Percentiles rank a stretch among this genome's conserved stretches.
These are phyloP conservation scores for Leucogyrophana mollusca DNA, from an alignment of 768 basidiomycete genomes.

Conservation along the genomic window DNA sequence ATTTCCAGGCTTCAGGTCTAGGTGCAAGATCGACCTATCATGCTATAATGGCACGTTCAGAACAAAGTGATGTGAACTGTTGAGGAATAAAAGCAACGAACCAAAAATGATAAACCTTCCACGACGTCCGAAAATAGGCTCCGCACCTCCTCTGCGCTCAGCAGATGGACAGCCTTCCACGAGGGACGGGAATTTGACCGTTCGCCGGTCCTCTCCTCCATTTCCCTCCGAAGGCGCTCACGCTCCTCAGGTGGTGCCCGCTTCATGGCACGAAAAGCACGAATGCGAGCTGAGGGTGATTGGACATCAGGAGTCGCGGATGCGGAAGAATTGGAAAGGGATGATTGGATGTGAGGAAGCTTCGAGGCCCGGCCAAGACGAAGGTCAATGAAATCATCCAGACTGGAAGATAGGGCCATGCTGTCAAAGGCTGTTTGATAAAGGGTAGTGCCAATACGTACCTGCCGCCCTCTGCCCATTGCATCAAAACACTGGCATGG, in stretches of 20 bases:
- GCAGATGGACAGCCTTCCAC: constrained; percentile 78
- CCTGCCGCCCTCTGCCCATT: constrained; percentile 90
- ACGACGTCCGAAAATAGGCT: constrained; percentile 83
- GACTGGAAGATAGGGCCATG: constrained; percentile 32
- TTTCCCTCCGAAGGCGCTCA: constrained; percentile 55
- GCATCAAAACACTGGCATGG: constrained; percentile 86
- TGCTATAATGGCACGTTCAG: too few relatives aligned
- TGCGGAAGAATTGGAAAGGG: constrained; percentile 6
- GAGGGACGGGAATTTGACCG: constrained; percentile 27
- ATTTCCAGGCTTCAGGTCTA: constrained; percentile 94
- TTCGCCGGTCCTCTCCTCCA: constrained; percentile 31
- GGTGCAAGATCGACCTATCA: constrained; percentile 80
- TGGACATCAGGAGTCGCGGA: constrained; percentile 35
- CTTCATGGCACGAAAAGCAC: constrained; percentile 71
- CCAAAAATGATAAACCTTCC: constrained; percentile 85
- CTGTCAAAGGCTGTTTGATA: too few relatives aligned
- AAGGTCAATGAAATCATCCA: constrained; percentile 83
- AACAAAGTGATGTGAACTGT: constrained; percentile 1
- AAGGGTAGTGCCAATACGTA: too few relatives aligned
- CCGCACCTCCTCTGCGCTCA: constrained; percentile 82
- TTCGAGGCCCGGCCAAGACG: constrained; percentile 62
- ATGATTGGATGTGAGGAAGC: constrained; percentile 41
- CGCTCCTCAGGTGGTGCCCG: constrained; percentile 62
- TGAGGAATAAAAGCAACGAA: constrained; percentile 31
- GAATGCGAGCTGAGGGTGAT: constrained; percentile 70